Conservation (phyloP, 2,329 filamentous ascomycete species). For the Paecilomyces dactylethromorphus region DNA sequence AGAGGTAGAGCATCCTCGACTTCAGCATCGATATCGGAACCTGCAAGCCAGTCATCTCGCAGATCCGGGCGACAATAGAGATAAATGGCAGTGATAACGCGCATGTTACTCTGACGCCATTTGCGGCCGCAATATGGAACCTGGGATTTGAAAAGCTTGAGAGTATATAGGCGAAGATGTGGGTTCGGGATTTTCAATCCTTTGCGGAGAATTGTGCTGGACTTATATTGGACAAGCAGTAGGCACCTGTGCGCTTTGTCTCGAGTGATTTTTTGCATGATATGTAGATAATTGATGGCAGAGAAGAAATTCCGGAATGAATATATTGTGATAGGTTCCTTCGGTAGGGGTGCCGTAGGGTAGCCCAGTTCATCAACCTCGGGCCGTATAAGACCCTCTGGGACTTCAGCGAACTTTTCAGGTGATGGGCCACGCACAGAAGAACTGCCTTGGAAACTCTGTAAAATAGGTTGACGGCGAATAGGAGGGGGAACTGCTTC, state of each 20-base stretch:
- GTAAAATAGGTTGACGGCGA: conserved; percentile 49
- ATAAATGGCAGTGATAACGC: conserved; percentile 95
- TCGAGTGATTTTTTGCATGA: conserved; percentile 97
- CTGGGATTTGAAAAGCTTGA: conserved; percentile 98
- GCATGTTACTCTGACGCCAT: conserved; percentile 98
- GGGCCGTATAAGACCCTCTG: conserved; percentile 32
- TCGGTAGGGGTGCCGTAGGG: conserved; percentile 61
- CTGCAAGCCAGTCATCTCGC: conserved; percentile 87
- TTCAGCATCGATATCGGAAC: conserved; percentile 84
- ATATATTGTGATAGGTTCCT: conserved; percentile 73
- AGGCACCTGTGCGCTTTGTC: conserved; percentile 92
- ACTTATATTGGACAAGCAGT: conserved; percentile 92
- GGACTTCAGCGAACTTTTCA: conserved; percentile 15
- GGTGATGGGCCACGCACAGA: conserved; percentile 19
- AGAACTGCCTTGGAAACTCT: conserved; percentile 21
- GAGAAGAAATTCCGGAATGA: conserved; percentile 94
- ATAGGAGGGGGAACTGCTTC: conserved; percentile 84
- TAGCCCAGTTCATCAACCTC: conserved; percentile 84
- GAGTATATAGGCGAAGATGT: conserved; percentile 80
- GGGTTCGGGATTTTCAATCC: conserved; percentile 85
- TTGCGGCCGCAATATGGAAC: conserved; percentile 97
- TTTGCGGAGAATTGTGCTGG: conserved; percentile 83
- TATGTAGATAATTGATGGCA: conserved; percentile 86
- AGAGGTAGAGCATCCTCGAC: conserved; percentile 88
- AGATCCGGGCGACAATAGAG: conserved; percentile 88